These are phyloP conservation scores for Kwoniella shivajii DNA, from an alignment of 1,284 basidiomycete species.

Conservation along the genomic window DNA sequence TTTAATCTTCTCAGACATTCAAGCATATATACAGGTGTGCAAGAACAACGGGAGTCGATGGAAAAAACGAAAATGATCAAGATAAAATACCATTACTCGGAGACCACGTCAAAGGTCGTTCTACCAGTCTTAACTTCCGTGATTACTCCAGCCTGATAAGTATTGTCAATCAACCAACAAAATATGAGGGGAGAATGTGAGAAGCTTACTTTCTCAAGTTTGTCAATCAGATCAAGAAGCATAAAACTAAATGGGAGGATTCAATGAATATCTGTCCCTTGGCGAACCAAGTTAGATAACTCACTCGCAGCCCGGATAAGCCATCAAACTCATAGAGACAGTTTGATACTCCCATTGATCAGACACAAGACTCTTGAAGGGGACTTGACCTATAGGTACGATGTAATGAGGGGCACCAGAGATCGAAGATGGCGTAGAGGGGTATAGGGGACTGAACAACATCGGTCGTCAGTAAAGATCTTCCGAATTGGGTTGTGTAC, in stretches of 20 bases:
- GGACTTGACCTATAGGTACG: conserved; percentile 55
- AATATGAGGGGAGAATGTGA: background rate
- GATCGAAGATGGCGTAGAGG: conserved; percentile 10
- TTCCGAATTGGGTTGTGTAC: conserved; percentile 28
- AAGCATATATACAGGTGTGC: no score
- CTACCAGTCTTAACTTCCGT: conserved; percentile 23
- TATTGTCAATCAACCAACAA: background rate
- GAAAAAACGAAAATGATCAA: no score
- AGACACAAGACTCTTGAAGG: conserved; percentile 53
- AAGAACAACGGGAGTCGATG: no score
- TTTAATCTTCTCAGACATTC: no score
- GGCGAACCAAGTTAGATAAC: conserved; percentile 36
- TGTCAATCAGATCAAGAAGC: conserved; percentile 23
- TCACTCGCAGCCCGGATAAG: conserved; percentile 54
- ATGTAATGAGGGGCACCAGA: conserved; percentile 53
- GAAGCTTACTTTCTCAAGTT: conserved; percentile 18
- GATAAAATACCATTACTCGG: no score
- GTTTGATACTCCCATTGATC: conserved; percentile 52
- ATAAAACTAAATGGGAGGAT: conserved; percentile 20
- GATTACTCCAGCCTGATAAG: conserved; percentile 17
- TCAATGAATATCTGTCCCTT: background rate
- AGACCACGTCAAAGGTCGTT: conserved; percentile 13
- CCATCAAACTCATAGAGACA: conserved; percentile 54
- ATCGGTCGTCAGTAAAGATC: background rate
- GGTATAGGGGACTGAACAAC: background rate